Evolutionary conservation across 1,284 basidiomycete genomes (phyloP).

Genomic region (Rhodotorula sp.): DNA sequence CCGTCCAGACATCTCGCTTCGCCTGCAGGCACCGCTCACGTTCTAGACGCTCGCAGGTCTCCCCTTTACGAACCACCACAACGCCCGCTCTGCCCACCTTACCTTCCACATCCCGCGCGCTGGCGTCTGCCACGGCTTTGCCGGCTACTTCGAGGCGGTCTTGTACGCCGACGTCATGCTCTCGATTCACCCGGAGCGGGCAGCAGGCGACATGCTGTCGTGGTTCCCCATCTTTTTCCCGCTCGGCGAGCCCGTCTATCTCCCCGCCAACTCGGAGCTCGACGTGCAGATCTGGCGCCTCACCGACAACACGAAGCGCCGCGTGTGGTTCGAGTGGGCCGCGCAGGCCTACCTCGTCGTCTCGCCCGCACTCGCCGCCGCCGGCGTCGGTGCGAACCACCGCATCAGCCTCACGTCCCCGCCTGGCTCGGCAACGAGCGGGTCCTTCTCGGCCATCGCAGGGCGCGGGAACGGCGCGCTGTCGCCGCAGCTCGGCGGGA

Average conservation of each 20-base stretch:
- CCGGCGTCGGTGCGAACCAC: background rate
- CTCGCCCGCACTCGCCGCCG: background rate
- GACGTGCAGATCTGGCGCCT: constrained; percentile 93
- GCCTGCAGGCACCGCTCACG: background rate
- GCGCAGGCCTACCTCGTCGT: constrained; percentile 85
- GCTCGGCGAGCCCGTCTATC: constrained; percentile 82
- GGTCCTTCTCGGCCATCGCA: constrained; percentile 13
- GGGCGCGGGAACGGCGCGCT: constrained; percentile 10
- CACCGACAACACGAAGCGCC: constrained; percentile 66
- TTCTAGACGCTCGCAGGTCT: constrained; percentile 41
- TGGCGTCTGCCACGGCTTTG: constrained; percentile 92
- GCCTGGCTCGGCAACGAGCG: constrained; percentile 20
- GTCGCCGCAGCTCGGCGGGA: constrained; percentile 5
- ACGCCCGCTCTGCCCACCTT: constrained; percentile 55
- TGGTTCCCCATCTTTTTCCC: constrained; percentile 99
- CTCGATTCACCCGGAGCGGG: constrained; percentile 89
- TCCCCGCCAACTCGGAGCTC: constrained; percentile 87
- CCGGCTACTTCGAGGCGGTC: constrained; percentile 96
- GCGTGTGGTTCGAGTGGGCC: constrained; percentile 99
- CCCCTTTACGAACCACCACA: constrained; percentile 53
- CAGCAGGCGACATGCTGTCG: constrained; percentile 91
- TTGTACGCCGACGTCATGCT: constrained; percentile 85
- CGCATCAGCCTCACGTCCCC: constrained; percentile 10
- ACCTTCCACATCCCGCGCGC: constrained; percentile 93
- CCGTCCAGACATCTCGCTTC: constrained; percentile 29